Evolutionary conservation across 768 basidiomycete genomes (phyloP), one percentile per base, ranked within the genome.

Genomic region (Epithele typhae): DNA sequence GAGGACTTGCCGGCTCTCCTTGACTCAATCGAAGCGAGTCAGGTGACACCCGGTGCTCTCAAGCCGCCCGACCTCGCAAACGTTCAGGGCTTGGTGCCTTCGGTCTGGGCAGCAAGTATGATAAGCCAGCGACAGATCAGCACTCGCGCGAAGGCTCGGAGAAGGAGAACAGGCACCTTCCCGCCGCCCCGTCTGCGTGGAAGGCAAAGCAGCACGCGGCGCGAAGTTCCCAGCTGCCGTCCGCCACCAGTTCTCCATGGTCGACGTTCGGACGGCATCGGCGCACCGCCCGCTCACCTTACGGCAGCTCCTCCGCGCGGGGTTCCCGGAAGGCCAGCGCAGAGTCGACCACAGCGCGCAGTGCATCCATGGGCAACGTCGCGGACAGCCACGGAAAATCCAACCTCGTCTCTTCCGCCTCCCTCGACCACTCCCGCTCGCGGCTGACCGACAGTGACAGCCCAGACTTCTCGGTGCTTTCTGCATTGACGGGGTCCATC

Each of bases 1-100:
- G 51, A 59, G 14, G 55, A 63, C 40, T 37, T 61, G 14, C 46
- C 52, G 6, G 52, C 56, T 8, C 39, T 63, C 0, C 40, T 63
- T 1, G 54, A 51, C 4, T 41, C 52, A 11, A 46, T 53, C n/a
- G 51, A 48, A 22, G 22, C 43, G 8, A 35, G 27, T 18, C 44
- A 45, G 10, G 30, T 39, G 15, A 18, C 34, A 23, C 17, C 38
- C 40, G 51, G 47, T 5, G 57, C 41, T 8, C 41, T 59, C 33
- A 51, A 36, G 17, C 58, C 54, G 4, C 54, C 10, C 52, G 58
- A 14, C 18, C 48, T 2, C 45, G 49, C 18, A 53, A 40, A 17
- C 52, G 52, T 2, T 50, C 55, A 2, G 41, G 46, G 3, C 25
- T 53, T 2, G 24, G 36, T 4, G 22, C 43, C 3, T 33, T 51